phyloP scores from a whole-genome alignment of 192 early-diverging fungal species.

The Backusella luteola region DNA sequence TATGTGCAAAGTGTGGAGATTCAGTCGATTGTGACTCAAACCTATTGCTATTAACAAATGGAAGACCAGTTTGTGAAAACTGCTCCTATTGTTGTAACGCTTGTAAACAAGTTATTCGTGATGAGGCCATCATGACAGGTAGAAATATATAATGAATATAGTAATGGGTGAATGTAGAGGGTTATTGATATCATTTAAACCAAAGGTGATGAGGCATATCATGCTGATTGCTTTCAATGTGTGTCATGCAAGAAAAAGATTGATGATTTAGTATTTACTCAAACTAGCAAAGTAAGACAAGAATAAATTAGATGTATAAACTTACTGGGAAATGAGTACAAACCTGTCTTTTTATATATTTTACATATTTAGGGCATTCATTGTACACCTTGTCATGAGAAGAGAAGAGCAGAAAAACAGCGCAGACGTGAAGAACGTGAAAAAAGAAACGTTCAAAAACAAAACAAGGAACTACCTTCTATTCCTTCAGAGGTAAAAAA shows the following conservation, averaged over 20 bases:
- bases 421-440: slow-evolving; percentile 44
- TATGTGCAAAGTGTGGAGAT: slow-evolving; percentile 72
- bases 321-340: not conserved
- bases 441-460: slow-evolving; percentile 11
- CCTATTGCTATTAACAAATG: slow-evolving; percentile 71
- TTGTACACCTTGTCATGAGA: slow-evolving; percentile 70
- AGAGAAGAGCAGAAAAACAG: slow-evolving; percentile 65
- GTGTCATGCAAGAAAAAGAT: slow-evolving; percentile 70
- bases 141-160: slow-evolving; percentile 13
- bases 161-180: not conserved
- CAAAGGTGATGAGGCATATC: slow-evolving; percentile 72
- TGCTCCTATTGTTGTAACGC: slow-evolving; percentile 76
- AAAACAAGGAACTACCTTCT: slow-evolving; percentile 12
- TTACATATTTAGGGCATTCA: slow-evolving; percentile 58
- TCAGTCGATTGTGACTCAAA: slow-evolving; percentile 76
- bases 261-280: slow-evolving; percentile 75
- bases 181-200: not conserved
- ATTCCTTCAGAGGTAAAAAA: not conserved
- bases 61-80: slow-evolving; percentile 81
- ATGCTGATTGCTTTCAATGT: slow-evolving; percentile 80
- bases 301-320: not conserved
- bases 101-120: slow-evolving; percentile 71
- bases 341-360: not conserved
- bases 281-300: slow-evolving; percentile 65
- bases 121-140: slow-evolving; percentile 86